These are phyloP conservation scores for Cylindrotheca closterium DNA, from an alignment of 108 stramenopile species.

Conservation along the genomic window DNA sequence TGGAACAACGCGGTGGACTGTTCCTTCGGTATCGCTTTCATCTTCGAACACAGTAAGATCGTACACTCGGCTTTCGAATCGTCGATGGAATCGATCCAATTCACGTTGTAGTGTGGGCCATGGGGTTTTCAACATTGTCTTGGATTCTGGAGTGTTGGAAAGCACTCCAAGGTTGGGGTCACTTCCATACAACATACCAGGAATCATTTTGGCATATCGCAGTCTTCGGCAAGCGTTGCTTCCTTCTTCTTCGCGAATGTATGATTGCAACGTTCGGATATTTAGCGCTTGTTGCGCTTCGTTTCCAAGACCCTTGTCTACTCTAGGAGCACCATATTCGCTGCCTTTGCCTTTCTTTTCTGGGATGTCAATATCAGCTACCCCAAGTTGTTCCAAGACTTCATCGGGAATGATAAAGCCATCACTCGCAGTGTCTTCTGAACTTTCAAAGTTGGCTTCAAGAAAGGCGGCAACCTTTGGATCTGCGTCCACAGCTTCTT, in stretches of 20 bases:
- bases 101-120: slow-evolving; percentile 73
- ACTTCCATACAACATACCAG: slow-evolving; percentile 82
- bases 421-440: neutral
- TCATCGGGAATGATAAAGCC: slow-evolving; percentile 22
- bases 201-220: slow-evolving; percentile 58
- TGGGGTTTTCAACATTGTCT: slow-evolving; percentile 67
- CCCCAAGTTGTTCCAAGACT: slow-evolving; percentile 20
- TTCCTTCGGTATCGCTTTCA: slow-evolving; percentile 50
- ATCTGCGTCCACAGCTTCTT: slow-evolving; percentile 26
- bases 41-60: slow-evolving; percentile 65
- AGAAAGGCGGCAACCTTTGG: slow-evolving; percentile 26
- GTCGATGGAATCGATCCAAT: slow-evolving; percentile 66
- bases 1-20: slow-evolving; percentile 73
- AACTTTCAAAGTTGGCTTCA: slow-evolving; percentile 27
- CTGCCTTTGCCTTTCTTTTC: neutral
- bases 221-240: slow-evolving; percentile 23
- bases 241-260: slow-evolving; percentile 26
- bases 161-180: slow-evolving; percentile 53
- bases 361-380: neutral
- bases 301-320: slow-evolving; percentile 25
- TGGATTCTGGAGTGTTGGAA: slow-evolving; percentile 36
- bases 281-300: slow-evolving; percentile 31
- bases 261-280: slow-evolving; percentile 28
- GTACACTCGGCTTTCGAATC: slow-evolving; percentile 69
- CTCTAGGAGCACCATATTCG: slow-evolving; percentile 25